Evolutionary conservation across 2,329 filamentous ascomycete species (phyloP).

Genomic region (Fusarium fracticaudum): DNA sequence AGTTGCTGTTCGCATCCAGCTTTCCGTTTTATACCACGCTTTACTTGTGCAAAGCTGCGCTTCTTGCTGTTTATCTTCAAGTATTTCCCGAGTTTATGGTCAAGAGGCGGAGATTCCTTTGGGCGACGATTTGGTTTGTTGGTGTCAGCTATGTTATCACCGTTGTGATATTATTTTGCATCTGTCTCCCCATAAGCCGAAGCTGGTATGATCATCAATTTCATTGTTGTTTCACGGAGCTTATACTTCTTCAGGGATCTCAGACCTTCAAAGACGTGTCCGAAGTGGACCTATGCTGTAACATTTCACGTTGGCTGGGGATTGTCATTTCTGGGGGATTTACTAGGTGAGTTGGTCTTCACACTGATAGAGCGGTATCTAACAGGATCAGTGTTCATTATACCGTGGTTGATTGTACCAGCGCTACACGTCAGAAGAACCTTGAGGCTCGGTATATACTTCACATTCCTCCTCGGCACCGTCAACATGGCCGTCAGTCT

Average conservation of each 20-base stretch:
- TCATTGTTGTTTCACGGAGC: too few species aligned
- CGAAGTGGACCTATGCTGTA: background rate
- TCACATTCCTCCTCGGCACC: slow-evolving; percentile 25
- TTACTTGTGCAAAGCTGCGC: slow-evolving; percentile 36
- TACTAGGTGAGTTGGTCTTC: background rate
- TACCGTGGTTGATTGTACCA: slow-evolving; percentile 29
- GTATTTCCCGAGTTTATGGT: slow-evolving; percentile 22
- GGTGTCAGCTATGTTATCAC: background rate
- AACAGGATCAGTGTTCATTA: background rate
- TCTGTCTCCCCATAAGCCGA: slow-evolving; percentile 4
- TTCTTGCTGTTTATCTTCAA: slow-evolving; percentile 26
- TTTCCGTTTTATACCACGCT: slow-evolving; percentile 37
- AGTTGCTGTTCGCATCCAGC: slow-evolving; percentile 16
- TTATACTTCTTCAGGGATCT: background rate
- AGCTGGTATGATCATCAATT: background rate
- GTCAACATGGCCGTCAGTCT: slow-evolving; percentile 30
- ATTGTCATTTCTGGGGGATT: slow-evolving; percentile 15
- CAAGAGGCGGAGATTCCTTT: slow-evolving; percentile 20
- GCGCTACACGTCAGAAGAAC: background rate
- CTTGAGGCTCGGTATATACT: slow-evolving; percentile 26
- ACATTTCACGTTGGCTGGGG: slow-evolving; percentile 26
- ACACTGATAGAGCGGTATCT: accelerated
- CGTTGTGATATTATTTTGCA: background rate
- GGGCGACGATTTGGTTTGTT: slow-evolving; percentile 4
- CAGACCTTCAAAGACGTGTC: background rate